Evolutionary conservation across 441 rosid species (phyloP).

Genomic region (Codiaeum variegatum): DNA sequence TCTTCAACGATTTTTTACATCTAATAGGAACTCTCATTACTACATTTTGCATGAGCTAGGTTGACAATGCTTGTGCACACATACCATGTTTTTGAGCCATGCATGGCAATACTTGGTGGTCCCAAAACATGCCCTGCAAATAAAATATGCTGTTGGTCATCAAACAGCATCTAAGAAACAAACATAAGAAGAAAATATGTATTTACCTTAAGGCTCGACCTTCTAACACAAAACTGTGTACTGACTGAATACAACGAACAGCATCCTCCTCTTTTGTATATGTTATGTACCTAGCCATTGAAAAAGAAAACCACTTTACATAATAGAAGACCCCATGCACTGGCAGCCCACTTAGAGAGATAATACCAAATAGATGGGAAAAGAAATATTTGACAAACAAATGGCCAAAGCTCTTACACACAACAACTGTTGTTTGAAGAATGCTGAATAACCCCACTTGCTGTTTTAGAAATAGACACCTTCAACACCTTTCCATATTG

Average conservation of each 20-base stretch:
- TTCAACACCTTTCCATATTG: slow-evolving; percentile 80
- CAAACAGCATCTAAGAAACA: not conserved
- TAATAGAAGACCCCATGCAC: not conserved
- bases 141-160: slow-evolving; percentile 1
- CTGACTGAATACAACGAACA: slow-evolving; percentile 70
- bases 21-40: not conserved
- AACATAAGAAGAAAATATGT: slow-evolving; percentile 3
- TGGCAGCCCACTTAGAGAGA: not conserved
- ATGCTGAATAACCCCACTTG: slow-evolving; percentile 63
- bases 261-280: slow-evolving; percentile 76
- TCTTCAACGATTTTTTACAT: not conserved
- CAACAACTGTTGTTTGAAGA: slow-evolving; percentile 68
- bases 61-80: slow-evolving; percentile 16
- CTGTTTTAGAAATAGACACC: slow-evolving; percentile 65
- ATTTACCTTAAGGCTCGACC: slow-evolving; percentile 65
- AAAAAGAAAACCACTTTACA: not conserved
- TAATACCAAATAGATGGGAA: not conserved
- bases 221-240: slow-evolving; percentile 69
- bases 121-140: slow-evolving; percentile 81
- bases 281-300: slow-evolving; percentile 56
- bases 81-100: slow-evolving; percentile 81
- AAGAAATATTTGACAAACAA: not conserved
- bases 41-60: no score
- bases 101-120: slow-evolving; percentile 88
- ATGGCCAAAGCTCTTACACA: slow-evolving; percentile 46